Evolutionary conservation across 78 protist species (phyloP), one percentile per base, ranked within the genome.

Genomic region (Pigoraptor vietnamica): DNA sequence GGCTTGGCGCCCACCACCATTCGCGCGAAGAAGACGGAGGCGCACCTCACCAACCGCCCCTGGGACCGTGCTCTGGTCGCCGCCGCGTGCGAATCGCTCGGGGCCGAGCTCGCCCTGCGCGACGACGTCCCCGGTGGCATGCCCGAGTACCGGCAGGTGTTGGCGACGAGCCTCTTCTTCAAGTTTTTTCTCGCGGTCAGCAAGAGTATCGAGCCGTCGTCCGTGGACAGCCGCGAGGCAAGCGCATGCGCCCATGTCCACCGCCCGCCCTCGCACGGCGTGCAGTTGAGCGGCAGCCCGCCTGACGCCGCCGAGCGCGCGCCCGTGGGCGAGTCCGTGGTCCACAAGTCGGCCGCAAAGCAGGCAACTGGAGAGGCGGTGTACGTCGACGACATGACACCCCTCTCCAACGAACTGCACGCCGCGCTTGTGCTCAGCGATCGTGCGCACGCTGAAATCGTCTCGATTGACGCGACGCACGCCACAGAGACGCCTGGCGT

Each of bases 111-210:
- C n/a, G 81, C 87, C 23, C 84, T 92, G 0, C 81, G 40, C n/a
- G 89, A 14, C 38, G 91, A 91, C 81, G 94, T 94, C 9, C 97
- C 98, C n/a, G 98, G 98, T 39, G 98, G 98, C 86, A 94, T 94
- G 97, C 91, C 93, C 35, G 97, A 92, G 35, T 97, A 92, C 94
- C 91, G 98, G 39, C 33, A 91, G 40, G 89, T 95, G 14, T 87
- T 97, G 48, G 95, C 95, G 14, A 36, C 94, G 33, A 89, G 96
- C 39, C 94, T 95, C 94, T 93, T 97, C 91, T 97, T 93, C 95
- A 97, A 97, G 92, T 96, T 94, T 94, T 97, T 91, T 48, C 39
- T 94, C 34, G 38, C 89, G 24, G 92, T 95, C 19, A 34, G 34
- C 0, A 55, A 67, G 36, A 23, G 92, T 29, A 35, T 92, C 14